Base-by-base conservation (phyloP, 2,329 filamentous ascomycete species). In the Ceratocystis colombiana region DNA sequence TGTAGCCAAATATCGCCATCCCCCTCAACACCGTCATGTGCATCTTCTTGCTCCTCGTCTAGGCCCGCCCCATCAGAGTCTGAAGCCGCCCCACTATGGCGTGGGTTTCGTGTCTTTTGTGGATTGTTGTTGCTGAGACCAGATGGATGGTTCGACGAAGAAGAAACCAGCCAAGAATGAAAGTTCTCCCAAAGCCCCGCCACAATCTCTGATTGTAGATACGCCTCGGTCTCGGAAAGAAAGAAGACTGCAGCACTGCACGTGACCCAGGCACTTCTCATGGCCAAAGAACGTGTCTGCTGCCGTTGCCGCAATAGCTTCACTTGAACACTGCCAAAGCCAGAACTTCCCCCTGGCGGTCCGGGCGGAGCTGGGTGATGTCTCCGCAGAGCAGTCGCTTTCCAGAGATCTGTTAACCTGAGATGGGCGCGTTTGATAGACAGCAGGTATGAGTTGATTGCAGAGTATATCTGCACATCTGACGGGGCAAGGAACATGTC, bases 221-320 rank as follows among this genome's bases (percentile, higher is more conserved):
- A 97, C 2, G 85, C 85, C 70, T 93, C 88, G 15, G 90, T 87
- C 73, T 96, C 92, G 0, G 89, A 90, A 2, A 97, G 79, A 70
- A 97, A 88, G 76, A 96, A 96, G 3, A 96, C 84, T 1, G 90
- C 88, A 1, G 91, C 89, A 72, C 89, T 91, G 70, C 88, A 88
- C 0, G 90, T 95, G 0, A 91, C 93, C 94, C 94, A 99, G 0
- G 93, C 83, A 69, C 86, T 88, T 17, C 94, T 85, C 81, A 96
- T 88, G 0, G 83, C 81, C 44, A 80, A 79, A 3, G 83, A 81
- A 20, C 93, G 82, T 17, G 77, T 73, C 30, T 84, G 84, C 70
- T 86, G 83, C 63, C 88, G 82, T 70, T 83, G 77, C 33, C 90
- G 83, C 10, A 88, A 80, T 25, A 82, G 77, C 30, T 77, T 78